Base-by-base conservation (phyloP, 495 filamentous ascomycete species). In the Aspergillus bertholletiae region DNA sequence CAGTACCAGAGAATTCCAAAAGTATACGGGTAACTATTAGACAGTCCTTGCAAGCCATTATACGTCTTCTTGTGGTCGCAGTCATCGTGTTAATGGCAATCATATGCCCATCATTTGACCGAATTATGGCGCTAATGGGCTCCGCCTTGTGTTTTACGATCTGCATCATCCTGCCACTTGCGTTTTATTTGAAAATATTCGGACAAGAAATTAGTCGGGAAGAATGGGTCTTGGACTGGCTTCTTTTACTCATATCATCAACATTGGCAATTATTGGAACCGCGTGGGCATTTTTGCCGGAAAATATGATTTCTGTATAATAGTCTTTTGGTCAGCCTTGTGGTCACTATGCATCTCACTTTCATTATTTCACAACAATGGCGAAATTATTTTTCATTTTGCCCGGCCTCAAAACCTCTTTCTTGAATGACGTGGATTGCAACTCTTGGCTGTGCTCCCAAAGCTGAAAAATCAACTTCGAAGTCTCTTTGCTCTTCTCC, bases 121-220 rank as follows among this genome's bases (percentile, higher is more conserved):
- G 84, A 51, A 92, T 98, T 62, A 96, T 97, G 92, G 88, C 89
- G 27, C 86, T 98, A 54, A 82, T 97, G 74, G 94, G 94, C 2
- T 87, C 84, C 26, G 87, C 89, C n/a, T 78, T 96, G 49, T 96
- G 92, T 66, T 96, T 96, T 67, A 88, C 88, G 12, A 94, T 97
- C 49, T 97, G 94, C 72, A 87, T 98, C 55, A 92, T 95, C 35
- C 74, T 94, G 55, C 94, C 94, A 3, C 68, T 96, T 23, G 80
- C 89, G 20, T 98, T 98, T 63, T 89, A 98, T 65, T 74, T 98
- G 51, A 96, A 92, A 74, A 85, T 98, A 21, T 98, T 96, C 67
- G 84, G 84, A n/a, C 76, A 83, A 23, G 85, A 96, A 60, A 83
- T 98, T 46, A 70, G 74, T n/a, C 62, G 64, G 4, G 61, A 66